Evolutionary conservation across 805 yeast species (phyloP).

Genomic region (Teunomyces kruisii): DNA sequence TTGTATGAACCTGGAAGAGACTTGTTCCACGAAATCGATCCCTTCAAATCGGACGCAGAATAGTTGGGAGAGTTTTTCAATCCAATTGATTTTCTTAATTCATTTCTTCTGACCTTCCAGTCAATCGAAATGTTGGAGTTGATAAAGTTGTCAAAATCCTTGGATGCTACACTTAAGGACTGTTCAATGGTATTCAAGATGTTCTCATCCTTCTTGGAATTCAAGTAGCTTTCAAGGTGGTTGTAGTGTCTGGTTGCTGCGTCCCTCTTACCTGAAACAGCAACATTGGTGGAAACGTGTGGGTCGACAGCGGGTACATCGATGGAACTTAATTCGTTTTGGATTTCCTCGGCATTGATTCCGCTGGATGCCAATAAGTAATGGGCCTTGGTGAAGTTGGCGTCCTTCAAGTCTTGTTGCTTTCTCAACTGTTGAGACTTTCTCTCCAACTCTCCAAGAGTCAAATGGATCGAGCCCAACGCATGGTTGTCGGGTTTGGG

Average conservation of each 20-base stretch:
- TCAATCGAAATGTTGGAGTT: slow-evolving; percentile 72
- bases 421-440: slow-evolving; percentile 60
- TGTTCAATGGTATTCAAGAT: slow-evolving; percentile 81
- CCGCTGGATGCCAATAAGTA: slow-evolving; percentile 90
- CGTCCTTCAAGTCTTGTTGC: slow-evolving; percentile 28
- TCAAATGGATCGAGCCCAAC: slow-evolving; percentile 77
- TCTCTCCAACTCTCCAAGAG: slow-evolving; percentile 73
- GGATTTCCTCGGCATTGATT: slow-evolving; percentile 33
- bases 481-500: slow-evolving; percentile 62
- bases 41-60: slow-evolving; percentile 14
- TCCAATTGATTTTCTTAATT: slow-evolving; percentile 72
- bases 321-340: slow-evolving; percentile 16
- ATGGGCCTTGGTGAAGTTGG: slow-evolving; percentile 68
- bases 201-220: slow-evolving; percentile 75
- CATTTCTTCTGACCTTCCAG: slow-evolving; percentile 79
- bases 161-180: slow-evolving; percentile 67
- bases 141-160: slow-evolving; percentile 79
- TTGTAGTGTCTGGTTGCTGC: slow-evolving; percentile 4
- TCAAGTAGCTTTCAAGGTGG: slow-evolving; percentile 62
- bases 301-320: slow-evolving; percentile 13
- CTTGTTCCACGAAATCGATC: slow-evolving; percentile 36
- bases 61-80: slow-evolving; percentile 7
- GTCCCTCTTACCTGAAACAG: slow-evolving; percentile 3
- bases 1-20: slow-evolving; percentile 31
- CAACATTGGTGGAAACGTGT: slow-evolving; percentile 3